Percentiles rank a stretch among this genome's conserved stretches.
phyloP scores from a whole-genome alignment of 179 eudicot species.

The Spinacia oleracea region DNA sequence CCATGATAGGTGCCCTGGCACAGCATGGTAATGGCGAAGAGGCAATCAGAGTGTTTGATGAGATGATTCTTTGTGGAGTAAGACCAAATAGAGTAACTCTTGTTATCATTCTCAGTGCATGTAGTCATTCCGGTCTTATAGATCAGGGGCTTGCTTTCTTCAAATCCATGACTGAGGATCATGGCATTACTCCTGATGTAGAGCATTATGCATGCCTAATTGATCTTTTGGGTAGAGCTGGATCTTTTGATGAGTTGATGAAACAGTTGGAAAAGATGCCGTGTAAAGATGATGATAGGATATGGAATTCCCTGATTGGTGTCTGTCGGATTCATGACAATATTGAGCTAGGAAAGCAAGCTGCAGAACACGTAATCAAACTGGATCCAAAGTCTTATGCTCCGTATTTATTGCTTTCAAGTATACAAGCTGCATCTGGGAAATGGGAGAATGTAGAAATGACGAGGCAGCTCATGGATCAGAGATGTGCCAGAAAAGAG shows the following conservation, averaged over 20 bases:
- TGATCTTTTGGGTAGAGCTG: conserved; percentile 71
- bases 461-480: conserved; percentile 51
- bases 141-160: conserved; percentile 55
- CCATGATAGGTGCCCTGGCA: conserved; percentile 68
- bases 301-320: conserved; percentile 67
- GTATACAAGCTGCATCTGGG: conserved; percentile 65
- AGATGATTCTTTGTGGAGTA: conserved; percentile 50
- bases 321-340: conserved; percentile 65
- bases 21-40: conserved; percentile 65
- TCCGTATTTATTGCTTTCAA: conserved; percentile 59
- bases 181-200: conserved; percentile 55
- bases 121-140: conserved; percentile 73
- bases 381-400: conserved; percentile 50
- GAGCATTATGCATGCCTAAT: conserved; percentile 72
- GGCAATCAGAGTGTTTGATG: conserved; percentile 46
- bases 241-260: conserved; percentile 57
- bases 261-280: conserved; percentile 56
- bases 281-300: conserved; percentile 47
- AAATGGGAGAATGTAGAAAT: conserved; percentile 53
- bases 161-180: conserved; percentile 50
- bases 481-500: conserved; percentile 50
- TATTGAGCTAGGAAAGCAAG: conserved; percentile 48
- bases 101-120: conserved; percentile 60
- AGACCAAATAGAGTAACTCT: conserved; percentile 64
- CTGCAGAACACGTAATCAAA: conserved; percentile 58